Evolutionary conservation across 2,329 filamentous ascomycete genomes (phyloP), one percentile per base, ranked within the genome.

Genomic region (Aspergillus versicolor): DNA sequence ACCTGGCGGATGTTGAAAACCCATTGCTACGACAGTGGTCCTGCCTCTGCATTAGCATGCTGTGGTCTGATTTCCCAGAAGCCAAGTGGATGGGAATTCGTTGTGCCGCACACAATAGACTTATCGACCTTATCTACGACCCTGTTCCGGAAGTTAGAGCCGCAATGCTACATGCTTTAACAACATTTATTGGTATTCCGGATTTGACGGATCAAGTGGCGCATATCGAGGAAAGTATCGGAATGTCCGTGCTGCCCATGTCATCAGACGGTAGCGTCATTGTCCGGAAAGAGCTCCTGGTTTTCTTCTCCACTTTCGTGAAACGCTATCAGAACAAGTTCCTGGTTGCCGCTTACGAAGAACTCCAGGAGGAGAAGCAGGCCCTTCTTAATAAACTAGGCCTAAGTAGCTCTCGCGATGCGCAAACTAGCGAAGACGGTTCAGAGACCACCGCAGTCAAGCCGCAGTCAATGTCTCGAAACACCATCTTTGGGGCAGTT

Each of bases 51-150:
- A 85, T 99, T 60, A 96, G 93, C 71, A 93, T 97, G 78, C 81
- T 99, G 21, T 97, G 93, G 92, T 84, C 88, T 63, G 90, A 95
- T 66, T 89, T 92, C 52, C 87, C 92, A 1, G 92, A 97, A 70
- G 93, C 92, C 1, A 97, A 97, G 72, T 97, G 93, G 90, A 85
- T 90, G 64, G 94, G 91, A n/a, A 96, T 97, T 59, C 83, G 91
- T 46, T 91, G 92, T 69, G 88, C 89, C 63, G 94, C 92, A 1
- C 92, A 92, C 54, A 82, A 88, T 50, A 89, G 91, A 67, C 81
- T 99, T 3, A 90, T 90, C 48, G 86, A 87, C 59, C 82, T 97
- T 37, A 88, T 89, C 54, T 88, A 91, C 56, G 94, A 99, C 67
- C 87, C 88, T 4, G 92, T 92, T 46, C 92, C 92, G 32, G 94